Evolutionary conservation across 306 rosid genomes (phyloP).

Genomic region (barrel medic (Medicago truncatula)): MtrunA17r5.0-ANR NC_053043.1:14311501-14312000

Average conservation of each 20-base stretch:
- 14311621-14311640: slow-evolving; percentile 29
- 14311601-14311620: slow-evolving; percentile 43
- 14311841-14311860: slow-evolving; percentile 41
- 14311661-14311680: slow-evolving; percentile 41
- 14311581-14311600: slow-evolving; percentile 44
- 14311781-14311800: slow-evolving; percentile 41
- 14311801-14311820: slow-evolving; percentile 47
- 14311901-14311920: slow-evolving; percentile 48
- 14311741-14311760: slow-evolving; percentile 34
- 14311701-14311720: slow-evolving; percentile 30
- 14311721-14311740: slow-evolving; percentile 16
- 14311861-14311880: slow-evolving; percentile 39
- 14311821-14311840: slow-evolving; percentile 52
- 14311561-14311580: slow-evolving; percentile 19
- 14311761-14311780: slow-evolving; percentile 39
- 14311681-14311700: slow-evolving; percentile 42
- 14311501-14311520: slow-evolving; percentile 31
- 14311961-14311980: neutral
- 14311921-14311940: slow-evolving; percentile 42
- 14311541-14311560: slow-evolving; percentile 50
- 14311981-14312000: neutral
- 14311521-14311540: slow-evolving; percentile 47
- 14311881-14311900: slow-evolving; percentile 37
- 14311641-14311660: slow-evolving; percentile 46
- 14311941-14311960: slow-evolving; percentile 21